Base-by-base conservation (phyloP, 1,284 basidiomycete species). In the Pseudozyma hubeiensis region DNA sequence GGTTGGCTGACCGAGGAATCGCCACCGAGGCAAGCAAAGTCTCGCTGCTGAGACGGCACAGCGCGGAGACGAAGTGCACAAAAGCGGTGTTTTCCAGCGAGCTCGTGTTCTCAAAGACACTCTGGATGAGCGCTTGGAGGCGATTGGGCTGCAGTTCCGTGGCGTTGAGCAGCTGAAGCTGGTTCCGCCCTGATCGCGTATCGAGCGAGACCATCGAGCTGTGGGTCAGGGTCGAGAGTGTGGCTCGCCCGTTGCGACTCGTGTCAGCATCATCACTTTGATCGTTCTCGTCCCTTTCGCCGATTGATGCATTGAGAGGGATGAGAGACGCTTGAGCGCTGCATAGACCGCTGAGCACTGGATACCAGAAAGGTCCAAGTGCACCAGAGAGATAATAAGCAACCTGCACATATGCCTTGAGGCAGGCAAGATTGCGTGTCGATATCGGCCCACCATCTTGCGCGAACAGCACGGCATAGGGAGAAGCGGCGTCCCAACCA, bases 291-390 rank as follows among this genome's bases (percentile, higher is more conserved):
- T 50, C 50, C 10, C 19, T 19, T 4, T 37, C 55, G 19, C 33
- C 49, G 14, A 37, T 31, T 8, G 53, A 14, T 7, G 69, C 30
- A 19, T 51, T 49, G 3, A 53, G 47, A 11, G 68, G 59, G n/a
- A 49, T 34, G 9, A 79, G 52, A 31, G 69, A 24, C 8, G 62
- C 52, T 9, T 75, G 59, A 3, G 81, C 82, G 37, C 65, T 63
- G 37, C 75, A 77, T 5, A 82, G 47, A 4, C 71, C 71, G 48
- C 97, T 94, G 48, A 99, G 88, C 7, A 98, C 89, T 47, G 91
- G 89, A 81, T 93, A 94, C 96, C 96, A 99, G 69, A 91, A 93
- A 40, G 90, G 88, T 10, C 91, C 93, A 0, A 98, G 88, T 56
- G 90, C 92, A 0, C 92, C 92, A 0, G 92, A 92, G 4, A 98